phyloP scores from a whole-genome alignment of 2,329 filamentous ascomycete genomes.

The Epichloe festucae region DNA sequence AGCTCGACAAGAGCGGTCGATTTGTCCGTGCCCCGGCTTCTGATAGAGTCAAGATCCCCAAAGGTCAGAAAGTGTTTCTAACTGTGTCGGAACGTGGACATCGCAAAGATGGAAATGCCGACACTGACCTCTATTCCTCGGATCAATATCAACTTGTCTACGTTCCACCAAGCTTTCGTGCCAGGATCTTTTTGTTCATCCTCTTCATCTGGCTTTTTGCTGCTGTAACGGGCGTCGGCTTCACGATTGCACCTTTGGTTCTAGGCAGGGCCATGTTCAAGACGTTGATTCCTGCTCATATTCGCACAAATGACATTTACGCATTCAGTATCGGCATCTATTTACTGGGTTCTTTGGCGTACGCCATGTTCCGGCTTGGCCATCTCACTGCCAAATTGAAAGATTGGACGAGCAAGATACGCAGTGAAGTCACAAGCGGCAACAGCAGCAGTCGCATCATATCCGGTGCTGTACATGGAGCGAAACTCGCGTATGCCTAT shows the following conservation, averaged over 20 bases:
- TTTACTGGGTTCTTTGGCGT: slow-evolving; percentile 55
- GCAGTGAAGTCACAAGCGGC: slow-evolving; percentile 12
- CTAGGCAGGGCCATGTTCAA: slow-evolving; percentile 73
- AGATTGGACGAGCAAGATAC: slow-evolving; percentile 16
- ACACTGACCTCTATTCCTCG: slow-evolving; percentile 39
- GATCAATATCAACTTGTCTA: slow-evolving; percentile 60
- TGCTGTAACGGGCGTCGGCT: slow-evolving; percentile 69
- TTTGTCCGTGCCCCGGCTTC: slow-evolving; percentile 91
- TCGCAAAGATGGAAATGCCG: slow-evolving; percentile 42
- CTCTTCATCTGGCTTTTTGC: slow-evolving; percentile 88
- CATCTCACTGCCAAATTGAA: slow-evolving; percentile 22
- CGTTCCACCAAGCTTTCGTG: slow-evolving; percentile 71
- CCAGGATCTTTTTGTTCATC: slow-evolving; percentile 75
- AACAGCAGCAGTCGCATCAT: slow-evolving; percentile 14
- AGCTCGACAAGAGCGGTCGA: slow-evolving; percentile 56
- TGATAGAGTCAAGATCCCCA: slow-evolving; percentile 88
- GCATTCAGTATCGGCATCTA: slow-evolving; percentile 89
- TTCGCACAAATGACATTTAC: slow-evolving; percentile 86
- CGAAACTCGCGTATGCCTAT: slow-evolving; percentile 59
- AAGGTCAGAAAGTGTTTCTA: slow-evolving; percentile 69
- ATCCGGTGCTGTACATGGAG: slow-evolving; percentile 18
- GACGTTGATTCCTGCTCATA: slow-evolving; percentile 53
- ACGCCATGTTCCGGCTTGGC: slow-evolving; percentile 42
- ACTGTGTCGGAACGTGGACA: slow-evolving; percentile 54
- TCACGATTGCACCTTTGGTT: slow-evolving; percentile 76